Evolutionary conservation across 2,329 filamentous ascomycete species (phyloP).

Genomic region (Fusarium sp.): DNA sequence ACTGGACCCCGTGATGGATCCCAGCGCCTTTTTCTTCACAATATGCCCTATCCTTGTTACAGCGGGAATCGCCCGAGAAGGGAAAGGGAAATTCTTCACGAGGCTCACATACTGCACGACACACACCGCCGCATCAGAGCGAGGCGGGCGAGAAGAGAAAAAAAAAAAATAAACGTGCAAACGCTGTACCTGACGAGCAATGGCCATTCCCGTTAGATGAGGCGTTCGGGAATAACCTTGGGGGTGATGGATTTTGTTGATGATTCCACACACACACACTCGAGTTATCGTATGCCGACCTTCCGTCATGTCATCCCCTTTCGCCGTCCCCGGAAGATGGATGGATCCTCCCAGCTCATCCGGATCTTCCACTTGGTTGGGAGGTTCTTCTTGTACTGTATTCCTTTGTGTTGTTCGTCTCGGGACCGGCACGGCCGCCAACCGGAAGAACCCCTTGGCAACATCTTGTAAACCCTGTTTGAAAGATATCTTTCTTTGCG

Average conservation of each 20-base stretch:
- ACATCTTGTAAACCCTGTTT: neutral
- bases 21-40: neutral
- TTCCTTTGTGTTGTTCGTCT: neutral
- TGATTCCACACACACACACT: conserved; percentile 4
- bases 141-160: neutral
- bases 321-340: conserved; percentile 17
- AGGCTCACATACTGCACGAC: neutral
- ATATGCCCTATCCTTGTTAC: conserved; percentile 16
- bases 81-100: conserved; percentile 7
- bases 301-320: conserved; percentile 22
- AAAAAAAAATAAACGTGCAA: neutral
- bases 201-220: neutral
- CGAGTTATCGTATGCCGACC: conserved; percentile 3
- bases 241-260: neutral
- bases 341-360: conserved; percentile 14
- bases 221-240: conserved; percentile 4
- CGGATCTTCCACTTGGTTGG: conserved; percentile 16
- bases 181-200: neutral
- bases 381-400: neutral
- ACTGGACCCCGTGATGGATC: conserved; percentile 25
- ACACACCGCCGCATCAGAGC: conserved; percentile 1
- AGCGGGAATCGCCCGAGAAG: conserved; percentile 11
- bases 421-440: conserved; percentile 24
- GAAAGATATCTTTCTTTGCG: neutral
- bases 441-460: neutral